Base-by-base conservation (phyloP, 1,284 basidiomycete genomes). In the Puccinia novopanici region DNA sequence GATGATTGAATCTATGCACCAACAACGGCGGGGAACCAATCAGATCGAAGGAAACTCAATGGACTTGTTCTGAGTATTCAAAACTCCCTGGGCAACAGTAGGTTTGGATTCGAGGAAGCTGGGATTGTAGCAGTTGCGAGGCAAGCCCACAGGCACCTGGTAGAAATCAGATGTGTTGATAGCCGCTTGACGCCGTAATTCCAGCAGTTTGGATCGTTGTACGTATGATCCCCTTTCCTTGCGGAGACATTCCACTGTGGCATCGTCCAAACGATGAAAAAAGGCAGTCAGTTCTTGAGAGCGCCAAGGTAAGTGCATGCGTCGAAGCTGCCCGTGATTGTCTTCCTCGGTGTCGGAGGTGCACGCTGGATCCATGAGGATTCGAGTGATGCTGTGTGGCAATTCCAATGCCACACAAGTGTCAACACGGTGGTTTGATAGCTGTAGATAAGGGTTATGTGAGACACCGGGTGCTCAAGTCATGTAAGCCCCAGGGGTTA, bases 291-390 rank as follows among this genome's bases (percentile, higher is more conserved):
- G 24, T 67, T 67, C 2, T 42, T 67, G 37, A 4, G 37, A 42
- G 42, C 37, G 42, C 63, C 63, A 67, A 8, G 63, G 63, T 48
- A 67, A 42, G 37, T 45, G 63, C 63, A 67, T 22, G 12, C 63
- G 42, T 42, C n/a, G 45, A 40, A 67, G 63, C n/a, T 67, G 17
- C 19, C 63, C 63, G 3, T 17, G n/a, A 19, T 17, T 17, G 24
- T 67, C 63, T 67, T 67, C 63, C 27, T 67, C 42, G 10, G 37
- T 40, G 42, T 67, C 63, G 45, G 63, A 67, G 17, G 63, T 48
- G 63, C 63, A 67, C 24, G 63, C 63, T 5, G 63, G 37, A 48
- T 67, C n/a, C 63, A 67, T 67, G 63, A 67, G 45, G 9, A 17
- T 34, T 3, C 34, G 57, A 59, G 34, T 12, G 0, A 5, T 6